Conservation (phyloP, 768 basidiomycete species). For the Serendipita sp. region DNA sequence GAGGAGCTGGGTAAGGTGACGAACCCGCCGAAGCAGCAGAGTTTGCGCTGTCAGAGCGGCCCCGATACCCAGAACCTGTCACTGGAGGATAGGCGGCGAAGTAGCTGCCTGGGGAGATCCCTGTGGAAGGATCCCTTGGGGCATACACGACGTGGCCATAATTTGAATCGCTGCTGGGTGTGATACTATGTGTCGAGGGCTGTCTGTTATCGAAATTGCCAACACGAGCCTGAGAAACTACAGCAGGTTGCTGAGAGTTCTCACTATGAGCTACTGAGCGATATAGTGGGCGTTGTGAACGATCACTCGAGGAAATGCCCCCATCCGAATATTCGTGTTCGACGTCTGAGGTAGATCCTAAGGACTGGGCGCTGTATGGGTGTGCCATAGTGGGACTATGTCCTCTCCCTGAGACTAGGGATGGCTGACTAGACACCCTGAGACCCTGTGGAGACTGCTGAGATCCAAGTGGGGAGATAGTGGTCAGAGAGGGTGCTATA, state of each 20-base stretch:
- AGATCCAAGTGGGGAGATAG: neutral
- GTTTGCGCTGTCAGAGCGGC: neutral
- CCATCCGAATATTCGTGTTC: neutral
- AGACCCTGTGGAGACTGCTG: neutral
- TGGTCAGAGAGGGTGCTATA: neutral
- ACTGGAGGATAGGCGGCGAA: conserved; percentile 1
- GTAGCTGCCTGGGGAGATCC: neutral
- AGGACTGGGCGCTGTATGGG: conserved; percentile 5
- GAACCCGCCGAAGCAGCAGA: neutral
- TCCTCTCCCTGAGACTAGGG: neutral
- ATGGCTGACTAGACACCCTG: neutral
- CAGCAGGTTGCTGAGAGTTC: neutral
- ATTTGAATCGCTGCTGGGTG: too few species aligned
- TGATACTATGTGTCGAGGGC: neutral
- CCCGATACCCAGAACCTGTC: neutral
- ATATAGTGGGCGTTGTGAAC: neutral
- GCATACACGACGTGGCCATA: too few species aligned
- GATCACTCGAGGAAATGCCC: neutral
- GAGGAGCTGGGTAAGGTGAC: neutral
- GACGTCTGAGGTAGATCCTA: neutral
- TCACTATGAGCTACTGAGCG: neutral
- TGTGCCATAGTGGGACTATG: neutral
- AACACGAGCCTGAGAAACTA: neutral
- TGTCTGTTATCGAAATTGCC: neutral
- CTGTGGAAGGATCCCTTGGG: neutral